Evolutionary conservation across 139 green algal genomes (phyloP).

Genomic region (Chlamydomonas urium): DNA sequence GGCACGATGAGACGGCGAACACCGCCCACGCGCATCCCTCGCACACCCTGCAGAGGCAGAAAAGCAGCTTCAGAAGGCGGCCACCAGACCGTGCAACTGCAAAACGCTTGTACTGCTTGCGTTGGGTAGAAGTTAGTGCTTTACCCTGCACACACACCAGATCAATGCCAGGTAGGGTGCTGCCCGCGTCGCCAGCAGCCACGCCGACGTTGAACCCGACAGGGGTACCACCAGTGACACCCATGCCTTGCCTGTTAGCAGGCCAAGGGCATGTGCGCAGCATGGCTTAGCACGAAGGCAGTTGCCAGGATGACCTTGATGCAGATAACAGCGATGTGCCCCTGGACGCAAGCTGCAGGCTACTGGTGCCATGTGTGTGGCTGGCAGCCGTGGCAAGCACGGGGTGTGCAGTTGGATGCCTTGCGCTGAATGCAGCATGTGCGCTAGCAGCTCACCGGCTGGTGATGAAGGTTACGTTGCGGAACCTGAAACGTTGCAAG

Average conservation of each 20-base stretch:
- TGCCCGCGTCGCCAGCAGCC: slow-evolving; percentile 45
- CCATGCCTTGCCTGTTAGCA: slow-evolving; percentile 61
- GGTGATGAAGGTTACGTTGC: slow-evolving; percentile 56
- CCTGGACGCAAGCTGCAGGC: background rate
- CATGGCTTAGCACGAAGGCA: no score
- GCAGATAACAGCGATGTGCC: background rate
- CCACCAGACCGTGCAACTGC: no score
- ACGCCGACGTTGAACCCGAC: slow-evolving; percentile 86
- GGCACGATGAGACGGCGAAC: slow-evolving; percentile 73
- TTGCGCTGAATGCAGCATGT: background rate
- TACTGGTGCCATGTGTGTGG: background rate
- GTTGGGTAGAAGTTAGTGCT: background rate
- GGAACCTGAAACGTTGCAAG: background rate
- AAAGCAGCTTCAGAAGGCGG: background rate
- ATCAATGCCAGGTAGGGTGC: slow-evolving; percentile 68
- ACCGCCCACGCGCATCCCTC: slow-evolving; percentile 80
- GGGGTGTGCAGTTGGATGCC: background rate
- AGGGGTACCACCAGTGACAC: slow-evolving; percentile 74
- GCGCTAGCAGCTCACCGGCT: slow-evolving; percentile 18
- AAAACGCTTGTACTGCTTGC: no score
- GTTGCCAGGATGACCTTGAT: no score
- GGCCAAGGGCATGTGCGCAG: no score
- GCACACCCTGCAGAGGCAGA: slow-evolving; percentile 51
- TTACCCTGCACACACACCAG: slow-evolving; percentile 41
- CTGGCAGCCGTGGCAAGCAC: background rate